Evolutionary conservation across 176 grass and related monocot species (phyloP), one percentile per base, ranked within the genome.

Genomic region (Oryza longistaminata): DNA sequence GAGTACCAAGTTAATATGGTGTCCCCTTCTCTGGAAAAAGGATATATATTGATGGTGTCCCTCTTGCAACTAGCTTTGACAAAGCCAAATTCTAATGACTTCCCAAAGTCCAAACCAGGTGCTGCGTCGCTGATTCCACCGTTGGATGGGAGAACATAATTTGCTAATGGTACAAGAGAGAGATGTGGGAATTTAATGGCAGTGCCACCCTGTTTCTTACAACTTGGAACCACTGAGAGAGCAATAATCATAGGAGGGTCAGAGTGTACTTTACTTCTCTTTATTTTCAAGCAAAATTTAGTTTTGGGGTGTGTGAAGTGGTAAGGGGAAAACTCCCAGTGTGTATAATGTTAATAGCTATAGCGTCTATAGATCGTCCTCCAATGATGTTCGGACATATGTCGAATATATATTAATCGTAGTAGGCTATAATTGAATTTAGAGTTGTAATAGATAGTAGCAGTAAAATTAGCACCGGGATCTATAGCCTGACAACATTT

Each of bases 51-150:
- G 17, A 27, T 27, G 24, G 3, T 21, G 4, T 79, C 62, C 24
- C 52, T 73, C 52, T 73, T 16, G 33, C 13, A 82, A 82, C 80
- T 43, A 61, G 68, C 34, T 52, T 3, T 74, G 29, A 11, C 43
- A 33, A 68, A 81, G 9, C 3, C 44, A 62, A 11, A 62, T 24
- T 62, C 58, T 9, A 62, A 62, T 62, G 58, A 2, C 10, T 58
- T 58, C 29, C n/a, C n/a, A 58, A 58, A 58, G 53, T 19, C 14
- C 31, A 12, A 80, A 34, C 64, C 17, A 49, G 43, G 66, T 80
- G 39, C 29, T 35, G 9, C 5, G 15, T 1, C 0, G 43, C 10
- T 15, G 43, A 52, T 10, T n/a, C 67, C 58, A 62, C 58, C 58
- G 10, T 62, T 62, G 9, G 58, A 62, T 21, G 55, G n/a, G n/a